phyloP scores from a whole-genome alignment of 2,329 filamentous ascomycete species.

The Didymosphaeria variabile region DNA sequence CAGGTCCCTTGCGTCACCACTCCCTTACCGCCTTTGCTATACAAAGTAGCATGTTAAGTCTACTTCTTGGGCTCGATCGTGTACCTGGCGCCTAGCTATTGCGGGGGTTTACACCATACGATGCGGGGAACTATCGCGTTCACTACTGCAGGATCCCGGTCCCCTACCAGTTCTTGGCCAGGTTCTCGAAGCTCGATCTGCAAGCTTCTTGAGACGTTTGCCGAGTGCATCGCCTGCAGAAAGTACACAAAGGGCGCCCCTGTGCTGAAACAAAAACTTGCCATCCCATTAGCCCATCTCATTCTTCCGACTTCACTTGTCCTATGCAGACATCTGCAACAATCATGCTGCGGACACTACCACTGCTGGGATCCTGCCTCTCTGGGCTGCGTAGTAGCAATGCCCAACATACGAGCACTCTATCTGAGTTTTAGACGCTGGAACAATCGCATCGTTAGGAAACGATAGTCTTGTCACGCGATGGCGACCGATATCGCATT shows the following conservation, averaged over 20 bases:
- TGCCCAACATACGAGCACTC: constrained; percentile 31
- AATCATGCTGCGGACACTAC: constrained; percentile 33
- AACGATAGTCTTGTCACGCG: constrained; percentile 61
- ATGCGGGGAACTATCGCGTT: constrained; percentile 20
- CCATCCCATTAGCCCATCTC: neutral
- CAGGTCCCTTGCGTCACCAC: neutral
- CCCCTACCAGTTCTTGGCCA: neutral
- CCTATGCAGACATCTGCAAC: neutral
- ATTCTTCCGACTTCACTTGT: neutral
- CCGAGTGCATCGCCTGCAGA: neutral
- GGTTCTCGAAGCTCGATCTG: neutral
- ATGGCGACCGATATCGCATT: constrained; percentile 58
- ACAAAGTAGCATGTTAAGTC: neutral
- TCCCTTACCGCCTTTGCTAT: neutral
- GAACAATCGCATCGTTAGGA: constrained; percentile 43
- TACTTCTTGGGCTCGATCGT: constrained; percentile 7
- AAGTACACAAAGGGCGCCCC: constrained; percentile 11
- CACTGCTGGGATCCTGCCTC: constrained; percentile 38
- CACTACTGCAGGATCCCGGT: constrained; percentile 16
- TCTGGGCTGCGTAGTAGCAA: constrained; percentile 24
- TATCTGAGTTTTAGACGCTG: constrained; percentile 39
- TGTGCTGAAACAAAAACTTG: neutral
- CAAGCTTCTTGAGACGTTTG: constrained; percentile 1
- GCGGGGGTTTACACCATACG: constrained; percentile 5
- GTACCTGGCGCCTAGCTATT: constrained; percentile 4